Conservation (phyloP, 106 monocot species). For the Vanilla planifolia region DNA sequence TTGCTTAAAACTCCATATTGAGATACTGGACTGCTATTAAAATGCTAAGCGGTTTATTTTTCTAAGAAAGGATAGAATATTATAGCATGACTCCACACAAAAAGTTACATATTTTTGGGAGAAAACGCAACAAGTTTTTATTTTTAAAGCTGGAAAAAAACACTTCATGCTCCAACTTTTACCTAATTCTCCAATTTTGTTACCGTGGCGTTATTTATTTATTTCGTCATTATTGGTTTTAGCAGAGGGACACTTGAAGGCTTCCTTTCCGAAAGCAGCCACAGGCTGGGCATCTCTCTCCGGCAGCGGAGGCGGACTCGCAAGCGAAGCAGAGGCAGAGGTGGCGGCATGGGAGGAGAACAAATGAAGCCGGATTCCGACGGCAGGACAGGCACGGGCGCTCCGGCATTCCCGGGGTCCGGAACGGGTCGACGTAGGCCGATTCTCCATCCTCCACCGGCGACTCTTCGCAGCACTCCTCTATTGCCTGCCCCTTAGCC, state of each 20-base stretch:
- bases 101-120: no score
- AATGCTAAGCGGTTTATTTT: no score
- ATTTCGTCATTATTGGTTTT: neutral
- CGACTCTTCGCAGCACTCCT: conserved; percentile 11
- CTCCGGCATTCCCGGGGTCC: conserved; percentile 1
- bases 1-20: no score
- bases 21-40: no score
- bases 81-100: no score
- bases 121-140: no score
- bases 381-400: conserved; percentile 37
- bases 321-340: conserved; percentile 40
- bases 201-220: no score
- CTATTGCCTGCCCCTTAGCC: neutral
- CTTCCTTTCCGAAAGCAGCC: conserved; percentile 15
- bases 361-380: conserved; percentile 13
- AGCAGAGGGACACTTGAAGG: conserved; percentile 10
- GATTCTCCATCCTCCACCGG: conserved; percentile 68
- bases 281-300: conserved; percentile 14
- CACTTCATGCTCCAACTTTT: no score
- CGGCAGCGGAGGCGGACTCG: conserved; percentile 9
- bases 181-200: no score
- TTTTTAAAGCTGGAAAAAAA: neutral
- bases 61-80: no score
- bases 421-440: conserved; percentile 52
- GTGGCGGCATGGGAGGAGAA: conserved; percentile 51